Evolutionary conservation across 257 asterid genomes (phyloP), one percentile per base, ranked within the genome.

Genomic region (Dorcoceras hygrometricum): DNA sequence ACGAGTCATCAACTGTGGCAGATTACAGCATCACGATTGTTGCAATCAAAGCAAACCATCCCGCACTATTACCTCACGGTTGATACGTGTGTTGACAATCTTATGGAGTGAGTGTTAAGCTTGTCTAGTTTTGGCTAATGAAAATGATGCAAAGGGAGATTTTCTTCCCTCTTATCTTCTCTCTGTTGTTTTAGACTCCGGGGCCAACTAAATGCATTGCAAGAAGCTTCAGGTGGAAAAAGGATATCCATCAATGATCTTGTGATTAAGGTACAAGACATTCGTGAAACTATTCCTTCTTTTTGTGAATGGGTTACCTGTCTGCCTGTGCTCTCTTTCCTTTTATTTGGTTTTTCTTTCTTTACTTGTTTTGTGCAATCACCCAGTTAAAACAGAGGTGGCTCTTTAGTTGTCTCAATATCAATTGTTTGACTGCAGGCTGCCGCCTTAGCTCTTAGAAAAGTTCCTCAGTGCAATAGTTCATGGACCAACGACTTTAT

Each of bases 381-480:
- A n/a, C n/a, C n/a, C n/a, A n/a, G n/a, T n/a, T n/a, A n/a, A 36
- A 58, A 31, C 7, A n/a, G 51, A 63, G 34, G n/a, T n/a, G n/a
- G n/a, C n/a, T n/a, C n/a, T n/a, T n/a, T n/a, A n/a, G n/a, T n/a
- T 62, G 24, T 62, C 29, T 51, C 66, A 31, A 12, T 16, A 4
- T 67, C 34, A 5, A 25, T 56, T 53, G 46, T 68, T 70, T 70
- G n/a, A 64, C 66, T 77, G 81, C 83, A 91, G 98, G 98, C 98
- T 76, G 94, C 97, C 76, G 99, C 99, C 77, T 79, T 94, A 87
- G 99, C 99, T 76, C 96, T 94, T 72, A 79, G 81, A 63, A 90
- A 86, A 82, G 98, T 94, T 73, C 99, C 99, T 56, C 96, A 89
- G 55, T 89, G 96, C 71, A 94, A 94, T 73, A 90, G 99, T 82